Base-by-base conservation (phyloP, 306 rosid genomes). In the Canavalia ensiformis region DNA sequence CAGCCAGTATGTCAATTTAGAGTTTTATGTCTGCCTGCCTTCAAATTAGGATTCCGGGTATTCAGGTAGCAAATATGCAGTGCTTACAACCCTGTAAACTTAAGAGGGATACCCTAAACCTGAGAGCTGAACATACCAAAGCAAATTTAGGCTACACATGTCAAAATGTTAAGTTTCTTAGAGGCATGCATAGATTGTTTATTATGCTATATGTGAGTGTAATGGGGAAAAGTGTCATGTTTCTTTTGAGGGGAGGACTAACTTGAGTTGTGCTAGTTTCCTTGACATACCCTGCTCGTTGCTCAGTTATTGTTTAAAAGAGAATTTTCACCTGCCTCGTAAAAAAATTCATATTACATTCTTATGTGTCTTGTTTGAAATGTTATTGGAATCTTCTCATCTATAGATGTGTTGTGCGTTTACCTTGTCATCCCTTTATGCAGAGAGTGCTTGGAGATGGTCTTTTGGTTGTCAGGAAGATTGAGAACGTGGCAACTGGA, bases 381-480 rank as follows among this genome's bases (percentile, higher is more conserved):
- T 63, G 28, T 69, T 62, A 18, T 34, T 57, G 12, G 44, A 50
- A 81, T 44, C 13, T 68, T 44, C 57, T 52, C 68, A 55, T 74
- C 18, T 64, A 1, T 54, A 50, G 3, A 45, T 35, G 33, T 74
- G 41, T 60, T 56, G n/a, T 50, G 51, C 44, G 69, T 74, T 78
- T 77, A 78, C 59, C 28, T 18, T 59, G 29, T 52, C 37, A 25
- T 55, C 72, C 11, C 49, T 72, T 55, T 42, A 10, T 89, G 91
- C 88, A 91, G 98, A 93, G 98, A 85, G 99, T 96, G 59, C 96
- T 96, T 63, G 99, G 99, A 79, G 99, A 96, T 58, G 99, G 99
- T 70, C 98, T 96, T 88, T 56, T 96, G 91, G 98, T 96, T 54
- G 91, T 93, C 37, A 88, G 99, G 89, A 96, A 93, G 92, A 93